These are phyloP conservation scores for Phytophthora crassamura DNA, from an alignment of 352 stramenopile species.

Conservation along the genomic window DNA sequence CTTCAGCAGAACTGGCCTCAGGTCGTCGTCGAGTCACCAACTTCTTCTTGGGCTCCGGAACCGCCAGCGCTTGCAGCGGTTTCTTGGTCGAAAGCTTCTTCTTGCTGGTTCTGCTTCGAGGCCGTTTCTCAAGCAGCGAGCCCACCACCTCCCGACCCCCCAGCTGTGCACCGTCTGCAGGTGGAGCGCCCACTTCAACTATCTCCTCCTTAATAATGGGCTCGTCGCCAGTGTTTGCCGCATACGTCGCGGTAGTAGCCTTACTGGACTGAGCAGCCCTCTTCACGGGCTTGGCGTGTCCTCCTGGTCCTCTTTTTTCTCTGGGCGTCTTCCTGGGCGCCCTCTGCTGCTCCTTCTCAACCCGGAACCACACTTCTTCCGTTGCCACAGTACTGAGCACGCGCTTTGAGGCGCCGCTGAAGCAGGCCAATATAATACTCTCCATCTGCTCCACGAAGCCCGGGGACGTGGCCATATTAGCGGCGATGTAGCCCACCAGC, in stretches of 20 bases:
- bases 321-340: not conserved
- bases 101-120: conserved; percentile 34
- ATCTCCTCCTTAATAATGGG: conserved; percentile 32
- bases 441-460: conserved; percentile 75
- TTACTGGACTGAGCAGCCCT: not conserved
- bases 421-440: conserved; percentile 70
- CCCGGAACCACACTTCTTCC: conserved; percentile 58
- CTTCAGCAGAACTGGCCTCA: conserved; percentile 24
- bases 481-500: conserved; percentile 61
- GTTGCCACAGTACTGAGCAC: conserved; percentile 60
- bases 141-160: conserved; percentile 19
- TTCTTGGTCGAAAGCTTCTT: conserved; percentile 33
- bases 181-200: conserved; percentile 12
- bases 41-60: conserved; percentile 31
- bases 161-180: conserved; percentile 16
- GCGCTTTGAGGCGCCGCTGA: conserved; percentile 57
- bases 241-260: no score
- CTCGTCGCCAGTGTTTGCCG: not conserved
- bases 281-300: not conserved
- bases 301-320: not conserved
- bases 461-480: conserved; percentile 61
- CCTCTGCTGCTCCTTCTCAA: not conserved
- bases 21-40: conserved; percentile 11
- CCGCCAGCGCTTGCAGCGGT: conserved; percentile 16
- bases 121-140: conserved; percentile 23